These are phyloP conservation scores for Carex littledalei DNA, from an alignment of 176 grass and related monocot genomes.

Conservation along the genomic window DNA sequence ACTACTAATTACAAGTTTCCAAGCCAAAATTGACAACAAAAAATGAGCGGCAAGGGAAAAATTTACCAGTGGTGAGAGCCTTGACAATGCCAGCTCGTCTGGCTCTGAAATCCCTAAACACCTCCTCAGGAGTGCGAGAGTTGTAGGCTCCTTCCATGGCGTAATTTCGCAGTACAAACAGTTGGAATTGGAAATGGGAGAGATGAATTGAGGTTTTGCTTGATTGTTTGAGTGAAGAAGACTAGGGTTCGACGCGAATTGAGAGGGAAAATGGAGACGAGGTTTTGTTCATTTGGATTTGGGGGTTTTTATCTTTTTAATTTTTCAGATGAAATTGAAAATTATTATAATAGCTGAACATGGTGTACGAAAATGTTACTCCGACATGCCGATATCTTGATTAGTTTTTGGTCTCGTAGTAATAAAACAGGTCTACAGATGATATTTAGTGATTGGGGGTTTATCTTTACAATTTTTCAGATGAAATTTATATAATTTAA, in stretches of 20 bases:
- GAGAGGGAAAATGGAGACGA: constrained; percentile 4
- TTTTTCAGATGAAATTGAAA: neutral
- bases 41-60: neutral
- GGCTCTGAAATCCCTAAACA: constrained; percentile 40
- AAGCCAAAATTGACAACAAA: neutral
- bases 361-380: neutral
- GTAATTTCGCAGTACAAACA: neutral
- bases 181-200: neutral
- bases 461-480: neutral
- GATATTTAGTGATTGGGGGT: neutral
- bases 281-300: constrained; percentile 4
- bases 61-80: constrained; percentile 41
- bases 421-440: neutral
- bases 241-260: constrained; percentile 9
- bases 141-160: constrained; percentile 21
- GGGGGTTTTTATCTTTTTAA: constrained; percentile 9
- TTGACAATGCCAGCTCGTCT: constrained; percentile 40
- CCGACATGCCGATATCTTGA: neutral
- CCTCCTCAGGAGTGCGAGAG: constrained; percentile 41
- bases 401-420: neutral
- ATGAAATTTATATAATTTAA: too few species aligned
- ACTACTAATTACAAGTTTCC: neutral
- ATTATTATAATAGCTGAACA: neutral
- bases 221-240: neutral
- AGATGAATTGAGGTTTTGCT: constrained; percentile 9